Base-by-base conservation (phyloP, 495 filamentous ascomycete genomes). In the Neurospora sp. region DNA sequence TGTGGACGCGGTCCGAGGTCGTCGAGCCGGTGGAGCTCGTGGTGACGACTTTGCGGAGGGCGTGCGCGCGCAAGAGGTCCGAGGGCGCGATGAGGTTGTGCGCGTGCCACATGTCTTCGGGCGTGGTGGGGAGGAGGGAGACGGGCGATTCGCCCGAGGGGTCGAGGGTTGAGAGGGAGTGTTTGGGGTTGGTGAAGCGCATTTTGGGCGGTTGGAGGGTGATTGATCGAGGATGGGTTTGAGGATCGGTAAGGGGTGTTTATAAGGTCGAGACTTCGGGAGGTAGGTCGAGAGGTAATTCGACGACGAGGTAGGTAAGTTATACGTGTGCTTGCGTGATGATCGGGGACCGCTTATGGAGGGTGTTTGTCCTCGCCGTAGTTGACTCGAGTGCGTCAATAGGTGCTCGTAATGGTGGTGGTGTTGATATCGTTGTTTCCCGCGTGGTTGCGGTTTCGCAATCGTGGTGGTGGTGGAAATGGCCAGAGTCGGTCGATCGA, bases 91-190 rank as follows among this genome's bases (percentile, higher is more conserved):
- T 95, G 44, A 99, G 87, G 83, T 99, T 99, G 86, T 97, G 94
- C 80, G 92, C 91, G 78, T 98, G 94, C 96, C 96, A 99, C 94
- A 99, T 97, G 81, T 99, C 96, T 83, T 98, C 96, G 39, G 94
- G 93, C 77, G 97, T 96, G 78, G 93, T 90, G 3, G 96, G 94
- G 69, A 93, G 87, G 69, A 99, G 85, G 38, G 91, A 93, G 75
- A 97, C 89, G 71, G 84, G 89, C 12, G 92, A 93, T 5, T 91
- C 91, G 22, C 71, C 73, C 1, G 53, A 65, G 27, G 53, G 53
- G 85, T 92, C 93, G 83, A 93, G 84, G 40, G 88, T 88, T 74
- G 92, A 89, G 72, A 96, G 90, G 70, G 81, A 76, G 71, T 90
- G 81, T 39, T 80, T 81, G 71, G 76, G 76, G 14, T 73, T 74